A percentile compares a stretch with the other conserved stretches of the same genome.
These are phyloP conservation scores for Kazachstania bromeliacearum DNA, from an alignment of 805 yeast genomes.

Conservation along the genomic window DNA sequence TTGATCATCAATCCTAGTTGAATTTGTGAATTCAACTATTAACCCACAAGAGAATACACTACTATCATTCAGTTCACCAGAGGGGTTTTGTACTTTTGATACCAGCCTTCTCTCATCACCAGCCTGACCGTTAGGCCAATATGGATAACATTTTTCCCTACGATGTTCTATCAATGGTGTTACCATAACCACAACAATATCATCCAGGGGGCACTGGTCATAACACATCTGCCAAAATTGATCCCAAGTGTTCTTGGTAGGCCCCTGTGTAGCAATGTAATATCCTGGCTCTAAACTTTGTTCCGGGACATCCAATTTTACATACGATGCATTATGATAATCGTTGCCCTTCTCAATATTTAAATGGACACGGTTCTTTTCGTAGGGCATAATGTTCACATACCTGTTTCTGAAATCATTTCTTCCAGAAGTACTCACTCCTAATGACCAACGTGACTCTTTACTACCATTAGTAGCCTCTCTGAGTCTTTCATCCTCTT, in stretches of 20 bases:
- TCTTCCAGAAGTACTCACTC: conserved; percentile 16
- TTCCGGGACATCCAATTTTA: conserved; percentile 28
- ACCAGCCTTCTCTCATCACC: conserved; percentile 5
- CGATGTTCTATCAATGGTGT: conserved; percentile 66
- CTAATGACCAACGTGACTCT: conserved; percentile 25
- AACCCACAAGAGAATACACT: conserved; percentile 17
- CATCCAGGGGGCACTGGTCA: conserved; percentile 45
- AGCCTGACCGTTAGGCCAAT: conserved; percentile 46
- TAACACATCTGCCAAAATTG: conserved; percentile 88
- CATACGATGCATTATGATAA: conserved; percentile 80
- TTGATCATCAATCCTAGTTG: conserved; percentile 13
- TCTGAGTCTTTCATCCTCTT: conserved; percentile 32
- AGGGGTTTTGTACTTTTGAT: conserved; percentile 17
- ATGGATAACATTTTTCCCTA: conserved; percentile 67
- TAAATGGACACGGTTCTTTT: conserved; percentile 44
- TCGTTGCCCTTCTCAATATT: conserved; percentile 33
- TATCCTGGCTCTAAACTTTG: conserved; percentile 21
- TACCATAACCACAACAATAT: conserved; percentile 59
- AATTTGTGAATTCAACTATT: conserved; percentile 14
- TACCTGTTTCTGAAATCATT: conserved; percentile 46
- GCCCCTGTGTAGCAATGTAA: conserved; percentile 74
- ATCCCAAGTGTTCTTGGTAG: conserved; percentile 57
- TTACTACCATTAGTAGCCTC: conserved; percentile 27
- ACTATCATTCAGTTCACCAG: conserved; percentile 11
- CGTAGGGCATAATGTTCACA: conserved; percentile 56